Evolutionary conservation across 805 yeast genomes (phyloP).

Genomic region (Pichia insulana): DNA sequence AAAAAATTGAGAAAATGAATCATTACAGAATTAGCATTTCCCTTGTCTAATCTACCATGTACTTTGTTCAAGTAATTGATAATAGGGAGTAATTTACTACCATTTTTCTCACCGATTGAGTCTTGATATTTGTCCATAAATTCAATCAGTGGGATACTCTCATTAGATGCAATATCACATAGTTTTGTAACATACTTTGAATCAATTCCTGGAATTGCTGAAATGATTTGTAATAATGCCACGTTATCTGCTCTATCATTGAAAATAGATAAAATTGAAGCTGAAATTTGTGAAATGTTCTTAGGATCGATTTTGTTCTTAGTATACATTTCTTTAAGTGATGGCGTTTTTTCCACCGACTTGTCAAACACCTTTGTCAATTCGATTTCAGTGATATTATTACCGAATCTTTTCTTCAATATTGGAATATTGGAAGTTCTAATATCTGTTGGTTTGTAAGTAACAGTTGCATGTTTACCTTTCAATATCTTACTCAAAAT

Average conservation of each 20-base stretch:
- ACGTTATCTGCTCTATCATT: not conserved
- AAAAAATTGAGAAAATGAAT: constrained; percentile 5
- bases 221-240: constrained; percentile 2
- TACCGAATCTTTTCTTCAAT: constrained; percentile 2
- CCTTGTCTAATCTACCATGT: not conserved
- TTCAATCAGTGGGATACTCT: not conserved
- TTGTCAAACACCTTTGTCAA: not conserved
- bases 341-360: not conserved
- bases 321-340: not conserved
- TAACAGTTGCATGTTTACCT: constrained; percentile 1
- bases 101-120: constrained; percentile 3
- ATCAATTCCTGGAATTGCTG: constrained; percentile 5
- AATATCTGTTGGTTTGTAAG: not conserved
- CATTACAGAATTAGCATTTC: constrained; percentile 6
- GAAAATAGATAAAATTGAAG: not conserved
- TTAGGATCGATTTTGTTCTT: not conserved
- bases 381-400: not conserved
- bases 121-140: constrained; percentile 6
- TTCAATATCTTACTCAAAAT: not conserved
- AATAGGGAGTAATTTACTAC: constrained; percentile 1
- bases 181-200: not conserved
- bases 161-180: not conserved
- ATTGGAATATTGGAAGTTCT: not conserved
- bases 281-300: not conserved
- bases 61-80: constrained; percentile 1